phyloP scores from a whole-genome alignment of 2,329 filamentous ascomycete species.

The Neocatenulostroma microsporum region DNA sequence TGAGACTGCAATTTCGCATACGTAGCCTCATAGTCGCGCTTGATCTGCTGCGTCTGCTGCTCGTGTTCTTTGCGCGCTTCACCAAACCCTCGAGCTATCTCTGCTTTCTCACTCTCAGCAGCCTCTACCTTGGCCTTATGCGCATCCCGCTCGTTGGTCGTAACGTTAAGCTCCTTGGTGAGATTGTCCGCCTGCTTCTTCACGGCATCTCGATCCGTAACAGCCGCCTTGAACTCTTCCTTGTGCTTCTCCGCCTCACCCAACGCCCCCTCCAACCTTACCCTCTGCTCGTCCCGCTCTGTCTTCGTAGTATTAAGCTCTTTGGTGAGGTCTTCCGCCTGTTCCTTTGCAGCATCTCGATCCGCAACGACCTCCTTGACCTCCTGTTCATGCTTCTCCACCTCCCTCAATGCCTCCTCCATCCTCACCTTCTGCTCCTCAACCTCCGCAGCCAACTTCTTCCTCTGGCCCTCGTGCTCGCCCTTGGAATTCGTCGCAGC shows the following conservation, averaged over 20 bases:
- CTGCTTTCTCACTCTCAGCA: constrained; percentile 2
- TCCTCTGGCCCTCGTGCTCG: constrained; percentile 6
- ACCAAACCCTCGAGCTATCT: no score
- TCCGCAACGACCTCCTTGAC: constrained; percentile 7
- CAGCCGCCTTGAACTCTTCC: constrained; percentile 7
- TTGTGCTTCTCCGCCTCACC: constrained; percentile 8
- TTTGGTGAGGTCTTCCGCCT: neutral
- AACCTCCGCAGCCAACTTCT: constrained; percentile 11
- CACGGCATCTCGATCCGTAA: constrained; percentile 1
- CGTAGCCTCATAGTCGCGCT: neutral
- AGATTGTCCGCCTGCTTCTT: neutral
- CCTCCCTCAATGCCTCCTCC: constrained; percentile 9
- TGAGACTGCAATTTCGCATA: neutral
- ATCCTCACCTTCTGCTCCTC: constrained; percentile 12
- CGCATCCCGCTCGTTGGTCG: neutral
- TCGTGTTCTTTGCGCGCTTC: neutral
- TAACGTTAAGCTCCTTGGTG: neutral
- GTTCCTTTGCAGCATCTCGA: constrained; percentile 7
- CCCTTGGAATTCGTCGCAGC: constrained; percentile 3
- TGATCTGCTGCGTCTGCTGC: constrained; percentile 2
- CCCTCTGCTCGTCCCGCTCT: constrained; percentile 9
- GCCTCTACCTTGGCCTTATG: constrained; percentile 5
- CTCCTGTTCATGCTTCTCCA: constrained; percentile 9
- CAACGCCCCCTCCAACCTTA: constrained; percentile 6
- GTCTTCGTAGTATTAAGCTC: constrained; percentile 5